Evolutionary conservation across 257 asterid genomes (phyloP).

Genomic region (Marsdenia floribunda): DNA sequence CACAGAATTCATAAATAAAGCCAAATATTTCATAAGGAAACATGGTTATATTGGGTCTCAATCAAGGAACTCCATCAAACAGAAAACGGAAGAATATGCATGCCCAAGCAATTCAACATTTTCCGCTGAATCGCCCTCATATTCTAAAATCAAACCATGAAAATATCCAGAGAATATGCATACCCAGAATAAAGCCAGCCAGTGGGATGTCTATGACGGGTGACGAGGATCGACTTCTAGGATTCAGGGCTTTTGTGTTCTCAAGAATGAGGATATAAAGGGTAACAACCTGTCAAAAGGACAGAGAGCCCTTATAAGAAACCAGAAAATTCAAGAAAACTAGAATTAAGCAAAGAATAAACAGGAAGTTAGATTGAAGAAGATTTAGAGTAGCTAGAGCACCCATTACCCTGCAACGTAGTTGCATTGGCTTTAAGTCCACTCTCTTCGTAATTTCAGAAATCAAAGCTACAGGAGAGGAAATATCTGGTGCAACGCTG

Average conservation of each 20-base stretch:
- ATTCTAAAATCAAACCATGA: neutral
- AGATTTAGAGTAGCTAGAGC: neutral
- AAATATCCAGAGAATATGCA: slow-evolving; percentile 16
- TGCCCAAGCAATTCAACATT: neutral
- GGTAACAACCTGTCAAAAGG: slow-evolving; percentile 54
- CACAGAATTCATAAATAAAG: neutral
- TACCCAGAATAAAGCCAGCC: slow-evolving; percentile 84
- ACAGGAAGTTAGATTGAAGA: neutral
- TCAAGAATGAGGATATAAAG: slow-evolving; percentile 54
- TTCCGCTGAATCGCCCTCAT: neutral
- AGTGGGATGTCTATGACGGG: slow-evolving; percentile 43
- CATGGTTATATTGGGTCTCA: neutral
- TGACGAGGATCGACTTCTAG: slow-evolving; percentile 24
- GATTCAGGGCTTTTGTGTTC: slow-evolving; percentile 26
- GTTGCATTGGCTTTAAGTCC: slow-evolving; percentile 42
- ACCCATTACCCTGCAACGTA: slow-evolving; percentile 68
- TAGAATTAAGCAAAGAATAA: neutral
- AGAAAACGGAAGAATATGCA: neutral
- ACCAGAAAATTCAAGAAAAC: slow-evolving; percentile 1
- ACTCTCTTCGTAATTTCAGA: slow-evolving; percentile 39
- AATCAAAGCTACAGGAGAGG: slow-evolving; percentile 41
- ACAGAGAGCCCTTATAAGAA: neutral
- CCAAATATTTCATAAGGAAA: neutral
- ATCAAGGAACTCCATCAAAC: neutral
- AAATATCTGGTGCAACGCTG: slow-evolving; percentile 20